phyloP scores from a whole-genome alignment of 257 asterid species.

The Solanum virginianum region DNA sequence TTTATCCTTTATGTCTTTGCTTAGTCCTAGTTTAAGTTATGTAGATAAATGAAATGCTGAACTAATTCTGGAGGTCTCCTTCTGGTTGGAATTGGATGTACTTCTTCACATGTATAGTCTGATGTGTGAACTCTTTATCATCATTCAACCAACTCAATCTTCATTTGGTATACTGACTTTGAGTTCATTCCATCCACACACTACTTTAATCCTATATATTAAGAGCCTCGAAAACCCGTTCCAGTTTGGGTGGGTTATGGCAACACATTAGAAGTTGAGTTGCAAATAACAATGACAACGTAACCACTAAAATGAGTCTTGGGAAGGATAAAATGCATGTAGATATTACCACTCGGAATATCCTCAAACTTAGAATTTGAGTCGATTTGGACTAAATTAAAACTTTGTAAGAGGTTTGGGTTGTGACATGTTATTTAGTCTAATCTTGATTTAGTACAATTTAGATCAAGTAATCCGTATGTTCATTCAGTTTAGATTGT shows the following conservation, averaged over 20 bases:
- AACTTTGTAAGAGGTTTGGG: background rate
- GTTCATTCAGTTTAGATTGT: too few relatives aligned
- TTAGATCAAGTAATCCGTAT: background rate
- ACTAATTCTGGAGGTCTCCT: background rate
- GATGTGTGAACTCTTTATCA: background rate
- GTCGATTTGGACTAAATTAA: background rate
- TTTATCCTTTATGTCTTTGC: background rate
- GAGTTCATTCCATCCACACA: background rate
- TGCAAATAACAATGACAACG: too few relatives aligned
- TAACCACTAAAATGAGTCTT: too few relatives aligned
- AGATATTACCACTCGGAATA: too few relatives aligned
- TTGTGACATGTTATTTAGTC: background rate
- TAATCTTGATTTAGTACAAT: background rate
- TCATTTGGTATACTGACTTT: background rate
- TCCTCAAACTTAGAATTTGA: background rate
- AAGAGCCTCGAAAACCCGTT: background rate
- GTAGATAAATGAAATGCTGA: background rate
- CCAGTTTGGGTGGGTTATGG: background rate
- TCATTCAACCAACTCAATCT: background rate
- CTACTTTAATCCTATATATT: too few relatives aligned
- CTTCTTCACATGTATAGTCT: constrained; percentile 1
- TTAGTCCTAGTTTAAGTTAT: background rate
- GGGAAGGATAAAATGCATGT: too few relatives aligned
- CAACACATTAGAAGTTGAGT: background rate
- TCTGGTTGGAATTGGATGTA: background rate